Conservation (phyloP, 2,329 filamentous ascomycete species). For the Alternaria arbusti region DNA sequence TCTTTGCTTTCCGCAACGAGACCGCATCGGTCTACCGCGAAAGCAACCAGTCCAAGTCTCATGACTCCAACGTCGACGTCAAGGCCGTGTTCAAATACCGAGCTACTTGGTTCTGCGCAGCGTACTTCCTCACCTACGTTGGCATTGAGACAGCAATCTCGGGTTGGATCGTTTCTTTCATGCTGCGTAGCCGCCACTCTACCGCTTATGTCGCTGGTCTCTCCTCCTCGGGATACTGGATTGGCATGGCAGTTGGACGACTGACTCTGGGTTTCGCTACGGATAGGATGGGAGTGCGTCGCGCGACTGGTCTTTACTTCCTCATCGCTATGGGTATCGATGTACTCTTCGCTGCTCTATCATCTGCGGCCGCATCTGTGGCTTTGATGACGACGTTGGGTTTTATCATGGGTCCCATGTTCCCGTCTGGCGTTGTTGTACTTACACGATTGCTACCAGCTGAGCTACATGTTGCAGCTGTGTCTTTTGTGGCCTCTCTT, state of each 20-base stretch:
- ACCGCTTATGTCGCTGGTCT: slow-evolving; percentile 48
- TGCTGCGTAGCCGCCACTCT: slow-evolving; percentile 50
- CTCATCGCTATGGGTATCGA: slow-evolving; percentile 25
- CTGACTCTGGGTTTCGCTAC: slow-evolving; percentile 35
- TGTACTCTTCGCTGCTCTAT: slow-evolving; percentile 26
- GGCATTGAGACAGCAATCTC: slow-evolving; percentile 55
- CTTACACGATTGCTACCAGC: slow-evolving; percentile 47
- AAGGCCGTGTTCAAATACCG: slow-evolving; percentile 40
- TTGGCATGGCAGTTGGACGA: slow-evolving; percentile 53
- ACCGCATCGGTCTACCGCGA: slow-evolving; percentile 40
- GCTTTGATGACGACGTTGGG: slow-evolving; percentile 45
- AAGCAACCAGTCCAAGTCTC: slow-evolving; percentile 23
- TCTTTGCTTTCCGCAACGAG: slow-evolving; percentile 49
- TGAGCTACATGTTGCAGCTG: slow-evolving; percentile 52
- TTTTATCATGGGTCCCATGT: slow-evolving; percentile 52
- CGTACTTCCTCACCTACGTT: slow-evolving; percentile 54
- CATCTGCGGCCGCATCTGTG: slow-evolving; percentile 32
- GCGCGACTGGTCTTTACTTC: slow-evolving; percentile 36
- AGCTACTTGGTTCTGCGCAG: slow-evolving; percentile 52
- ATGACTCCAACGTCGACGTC: slow-evolving; percentile 1
- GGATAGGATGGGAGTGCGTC: slow-evolving; percentile 35
- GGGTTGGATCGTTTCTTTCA: slow-evolving; percentile 57
- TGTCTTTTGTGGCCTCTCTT: slow-evolving; percentile 54
- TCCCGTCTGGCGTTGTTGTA: slow-evolving; percentile 52
- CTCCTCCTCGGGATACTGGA: slow-evolving; percentile 54